Evolutionary conservation across 2,329 filamentous ascomycete genomes (phyloP).

Genomic region (Daldinia sp.): DNA sequence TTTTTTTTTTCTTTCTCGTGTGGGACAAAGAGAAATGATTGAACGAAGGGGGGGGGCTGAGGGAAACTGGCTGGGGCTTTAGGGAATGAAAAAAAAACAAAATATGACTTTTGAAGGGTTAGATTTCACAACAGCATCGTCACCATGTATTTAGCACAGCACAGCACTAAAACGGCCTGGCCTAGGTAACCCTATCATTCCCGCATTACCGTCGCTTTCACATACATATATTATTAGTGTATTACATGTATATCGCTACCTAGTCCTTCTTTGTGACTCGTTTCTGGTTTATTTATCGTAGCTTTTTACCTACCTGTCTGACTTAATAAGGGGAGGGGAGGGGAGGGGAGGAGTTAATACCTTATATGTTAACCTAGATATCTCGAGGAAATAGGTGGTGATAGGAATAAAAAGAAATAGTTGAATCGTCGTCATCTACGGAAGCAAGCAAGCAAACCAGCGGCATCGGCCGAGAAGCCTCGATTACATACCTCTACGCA

Average conservation of each 20-base stretch:
- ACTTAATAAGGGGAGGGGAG: not conserved
- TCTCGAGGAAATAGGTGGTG: not conserved
- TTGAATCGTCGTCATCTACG: too few relatives aligned
- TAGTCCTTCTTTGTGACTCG: not conserved
- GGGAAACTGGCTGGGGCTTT: not conserved
- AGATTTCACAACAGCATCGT: conserved; percentile 22
- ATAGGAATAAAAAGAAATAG: not conserved
- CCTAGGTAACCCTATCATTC: conserved; percentile 11
- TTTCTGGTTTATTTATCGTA: not conserved
- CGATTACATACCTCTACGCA: not conserved
- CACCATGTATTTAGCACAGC: conserved; percentile 25
- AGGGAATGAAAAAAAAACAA: too few relatives aligned
- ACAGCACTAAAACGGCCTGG: conserved; percentile 6
- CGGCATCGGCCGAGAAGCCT: conserved; percentile 21
- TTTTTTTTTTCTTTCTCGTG: conserved; percentile 1
- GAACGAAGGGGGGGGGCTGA: conserved; percentile 1
- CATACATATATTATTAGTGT: too few relatives aligned
- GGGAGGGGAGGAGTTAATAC: too few relatives aligned
- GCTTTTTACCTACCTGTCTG: not conserved
- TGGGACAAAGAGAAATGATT: conserved; percentile 3
- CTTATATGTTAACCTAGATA: not conserved
- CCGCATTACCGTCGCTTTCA: conserved; percentile 3
- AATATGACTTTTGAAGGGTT: conserved; percentile 6
- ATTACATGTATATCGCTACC: not conserved
- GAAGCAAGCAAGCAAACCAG: not conserved